Conservation (phyloP, 2,329 filamentous ascomycete species). For the Cytospora mali region DNA sequence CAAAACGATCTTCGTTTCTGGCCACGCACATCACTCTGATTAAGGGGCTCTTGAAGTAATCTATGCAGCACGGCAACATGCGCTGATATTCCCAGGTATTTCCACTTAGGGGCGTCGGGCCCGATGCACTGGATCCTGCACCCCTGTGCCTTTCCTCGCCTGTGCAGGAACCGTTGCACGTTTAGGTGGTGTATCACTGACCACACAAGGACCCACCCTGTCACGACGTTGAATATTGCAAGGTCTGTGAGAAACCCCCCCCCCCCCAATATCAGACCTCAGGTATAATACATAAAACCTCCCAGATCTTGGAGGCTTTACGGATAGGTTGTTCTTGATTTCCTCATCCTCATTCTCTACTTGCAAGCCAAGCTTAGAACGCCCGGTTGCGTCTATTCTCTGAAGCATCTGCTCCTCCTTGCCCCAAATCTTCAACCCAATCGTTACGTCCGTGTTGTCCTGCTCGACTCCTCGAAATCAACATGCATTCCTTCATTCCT, state of each 20-base stretch:
- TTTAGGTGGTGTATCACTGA: no score
- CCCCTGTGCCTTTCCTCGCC: neutral
- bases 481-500: conserved; percentile 16
- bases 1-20: neutral
- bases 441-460: neutral
- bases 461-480: neutral
- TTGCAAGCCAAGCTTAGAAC: conserved; percentile 20
- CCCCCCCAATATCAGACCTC: no score
- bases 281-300: conserved; percentile 13
- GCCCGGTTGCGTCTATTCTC: conserved; percentile 26
- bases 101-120: neutral
- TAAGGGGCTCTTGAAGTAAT: neutral
- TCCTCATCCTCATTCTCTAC: conserved; percentile 5
- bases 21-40: neutral
- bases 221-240: neutral
- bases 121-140: neutral
- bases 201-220: neutral
- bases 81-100: neutral
- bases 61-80: no score
- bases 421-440: neutral
- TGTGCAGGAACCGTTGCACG: neutral
- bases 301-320: neutral
- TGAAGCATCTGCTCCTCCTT: neutral
- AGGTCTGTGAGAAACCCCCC: no score
- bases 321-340: neutral